Evolutionary conservation across 2,329 filamentous ascomycete genomes (phyloP).

Genomic region (Hymenotorrendiella dingleyae): DNA sequence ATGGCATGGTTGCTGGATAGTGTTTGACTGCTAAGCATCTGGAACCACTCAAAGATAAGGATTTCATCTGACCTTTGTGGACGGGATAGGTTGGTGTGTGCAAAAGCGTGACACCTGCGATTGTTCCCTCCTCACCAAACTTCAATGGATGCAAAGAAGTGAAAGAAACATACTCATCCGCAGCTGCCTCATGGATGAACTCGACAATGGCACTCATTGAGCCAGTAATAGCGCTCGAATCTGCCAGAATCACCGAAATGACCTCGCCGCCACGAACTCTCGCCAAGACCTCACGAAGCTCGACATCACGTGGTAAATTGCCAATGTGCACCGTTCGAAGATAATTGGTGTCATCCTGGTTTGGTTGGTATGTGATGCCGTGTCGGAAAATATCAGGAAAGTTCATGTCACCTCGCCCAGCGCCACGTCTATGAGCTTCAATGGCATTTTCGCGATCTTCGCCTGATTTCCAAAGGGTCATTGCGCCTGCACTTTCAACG

Average conservation of each 20-base stretch:
- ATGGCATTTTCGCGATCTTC: slow-evolving; percentile 6
- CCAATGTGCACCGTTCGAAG: slow-evolving; percentile 20
- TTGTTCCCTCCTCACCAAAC: slow-evolving; percentile 4
- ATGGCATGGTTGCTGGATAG: slow-evolving; percentile 11
- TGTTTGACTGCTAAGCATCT: slow-evolving; percentile 18
- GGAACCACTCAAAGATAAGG: slow-evolving; percentile 8
- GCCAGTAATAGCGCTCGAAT: slow-evolving; percentile 9
- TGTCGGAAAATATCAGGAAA: slow-evolving; percentile 22
- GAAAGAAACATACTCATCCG: slow-evolving; percentile 19
- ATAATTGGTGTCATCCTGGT: slow-evolving; percentile 12
- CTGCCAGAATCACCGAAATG: slow-evolving; percentile 11
- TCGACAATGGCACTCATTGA: slow-evolving; percentile 18
- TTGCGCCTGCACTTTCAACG: background rate
- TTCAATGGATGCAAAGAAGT: slow-evolving; percentile 11
- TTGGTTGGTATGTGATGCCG: slow-evolving; percentile 19
- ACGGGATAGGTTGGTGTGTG: slow-evolving; percentile 23
- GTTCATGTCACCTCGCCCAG: background rate
- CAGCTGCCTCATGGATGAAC: slow-evolving; percentile 20
- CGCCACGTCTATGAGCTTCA: slow-evolving; percentile 5
- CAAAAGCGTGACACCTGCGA: slow-evolving; percentile 13
- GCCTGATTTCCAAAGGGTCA: background rate
- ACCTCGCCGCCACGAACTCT: slow-evolving; percentile 23
- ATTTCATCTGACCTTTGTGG: background rate
- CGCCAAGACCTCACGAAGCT: slow-evolving; percentile 20
- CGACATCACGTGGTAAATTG: slow-evolving; percentile 17